Conservation (phyloP, 2,329 filamentous ascomycete species). For the Tolypocladium ophioglossoides region DNA sequence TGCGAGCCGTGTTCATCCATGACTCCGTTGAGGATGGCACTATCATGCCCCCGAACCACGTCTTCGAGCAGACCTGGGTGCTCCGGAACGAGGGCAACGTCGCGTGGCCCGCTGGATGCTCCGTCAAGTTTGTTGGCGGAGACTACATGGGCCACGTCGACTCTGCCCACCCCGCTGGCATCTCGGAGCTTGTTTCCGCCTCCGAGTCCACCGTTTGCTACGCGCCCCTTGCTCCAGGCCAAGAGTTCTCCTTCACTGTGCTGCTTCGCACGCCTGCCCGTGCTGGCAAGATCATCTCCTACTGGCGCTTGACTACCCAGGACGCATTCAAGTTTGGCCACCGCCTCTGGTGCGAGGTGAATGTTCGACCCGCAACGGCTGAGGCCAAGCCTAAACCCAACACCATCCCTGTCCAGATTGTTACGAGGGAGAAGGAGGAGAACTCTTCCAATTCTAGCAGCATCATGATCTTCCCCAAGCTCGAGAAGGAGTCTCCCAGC, state of each 20-base stretch:
- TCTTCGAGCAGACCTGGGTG: slow-evolving; percentile 87
- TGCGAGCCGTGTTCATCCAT: slow-evolving; percentile 55
- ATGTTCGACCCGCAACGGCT: slow-evolving; percentile 41
- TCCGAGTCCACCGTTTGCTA: slow-evolving; percentile 74
- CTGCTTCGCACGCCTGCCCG: slow-evolving; percentile 70
- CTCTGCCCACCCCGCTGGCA: slow-evolving; percentile 65
- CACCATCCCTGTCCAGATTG: slow-evolving; percentile 8
- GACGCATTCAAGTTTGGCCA: slow-evolving; percentile 81
- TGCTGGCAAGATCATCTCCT: slow-evolving; percentile 75
- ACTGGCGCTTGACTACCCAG: slow-evolving; percentile 84
- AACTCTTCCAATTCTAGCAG: slow-evolving; percentile 30
- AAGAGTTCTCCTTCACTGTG: slow-evolving; percentile 73
- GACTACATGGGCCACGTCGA: slow-evolving; percentile 95
- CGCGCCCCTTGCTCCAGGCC: slow-evolving; percentile 57
- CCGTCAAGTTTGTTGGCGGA: slow-evolving; percentile 82
- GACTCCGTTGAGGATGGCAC: slow-evolving; percentile 76
- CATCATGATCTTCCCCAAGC: slow-evolving; percentile 92
- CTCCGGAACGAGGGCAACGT: slow-evolving; percentile 72
- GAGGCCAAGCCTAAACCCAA: slow-evolving; percentile 15
- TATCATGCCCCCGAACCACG: slow-evolving; percentile 54
- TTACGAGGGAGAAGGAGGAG: slow-evolving; percentile 15
- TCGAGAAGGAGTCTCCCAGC: slow-evolving; percentile 85
- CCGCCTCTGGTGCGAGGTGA: slow-evolving; percentile 89
- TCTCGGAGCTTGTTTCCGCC: slow-evolving; percentile 64
- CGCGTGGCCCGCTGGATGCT: slow-evolving; percentile 81